phyloP scores from a whole-genome alignment of 768 basidiomycete genomes.

The Lactarius psammicola region DNA sequence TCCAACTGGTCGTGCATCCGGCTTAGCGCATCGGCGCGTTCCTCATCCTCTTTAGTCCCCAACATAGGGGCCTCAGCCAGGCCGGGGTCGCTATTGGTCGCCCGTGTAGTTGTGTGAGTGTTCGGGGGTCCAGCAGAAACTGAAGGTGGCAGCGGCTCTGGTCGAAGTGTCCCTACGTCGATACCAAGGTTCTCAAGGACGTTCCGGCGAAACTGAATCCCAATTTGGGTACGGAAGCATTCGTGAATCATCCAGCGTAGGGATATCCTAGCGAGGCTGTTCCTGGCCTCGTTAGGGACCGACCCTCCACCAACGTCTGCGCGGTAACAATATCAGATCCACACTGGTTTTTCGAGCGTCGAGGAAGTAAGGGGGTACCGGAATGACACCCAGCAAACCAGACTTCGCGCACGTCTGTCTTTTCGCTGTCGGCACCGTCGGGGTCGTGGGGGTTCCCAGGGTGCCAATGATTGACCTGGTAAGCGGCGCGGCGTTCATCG shows the following conservation, averaged over 20 bases:
- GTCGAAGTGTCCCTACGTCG: slow-evolving; percentile 31
- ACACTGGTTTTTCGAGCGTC: not conserved
- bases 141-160: not conserved
- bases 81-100: not conserved
- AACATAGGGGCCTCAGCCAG: slow-evolving; percentile 29
- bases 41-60: slow-evolving; percentile 55
- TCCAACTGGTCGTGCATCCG: slow-evolving; percentile 57
- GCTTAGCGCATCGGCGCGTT: slow-evolving; percentile 55
- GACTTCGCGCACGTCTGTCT: slow-evolving; percentile 69
- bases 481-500: slow-evolving; percentile 65
- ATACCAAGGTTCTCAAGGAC: slow-evolving; percentile 36
- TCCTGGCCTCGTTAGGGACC: slow-evolving; percentile 52
- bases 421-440: slow-evolving; percentile 26
- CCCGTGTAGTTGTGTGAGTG: not conserved
- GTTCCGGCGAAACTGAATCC: slow-evolving; percentile 40
- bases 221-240: slow-evolving; percentile 47
- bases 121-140: not conserved
- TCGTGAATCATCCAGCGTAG: slow-evolving; percentile 60
- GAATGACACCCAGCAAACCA: slow-evolving; percentile 80
- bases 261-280: slow-evolving; percentile 66
- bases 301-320: slow-evolving; percentile 78
- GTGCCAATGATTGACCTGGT: slow-evolving; percentile 39
- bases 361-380: slow-evolving; percentile 42
- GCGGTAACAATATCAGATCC: not conserved
- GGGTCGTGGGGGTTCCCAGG: slow-evolving; percentile 38